Evolutionary conservation across 805 yeast species (phyloP).

Genomic region (Ogataea minuta): DNA sequence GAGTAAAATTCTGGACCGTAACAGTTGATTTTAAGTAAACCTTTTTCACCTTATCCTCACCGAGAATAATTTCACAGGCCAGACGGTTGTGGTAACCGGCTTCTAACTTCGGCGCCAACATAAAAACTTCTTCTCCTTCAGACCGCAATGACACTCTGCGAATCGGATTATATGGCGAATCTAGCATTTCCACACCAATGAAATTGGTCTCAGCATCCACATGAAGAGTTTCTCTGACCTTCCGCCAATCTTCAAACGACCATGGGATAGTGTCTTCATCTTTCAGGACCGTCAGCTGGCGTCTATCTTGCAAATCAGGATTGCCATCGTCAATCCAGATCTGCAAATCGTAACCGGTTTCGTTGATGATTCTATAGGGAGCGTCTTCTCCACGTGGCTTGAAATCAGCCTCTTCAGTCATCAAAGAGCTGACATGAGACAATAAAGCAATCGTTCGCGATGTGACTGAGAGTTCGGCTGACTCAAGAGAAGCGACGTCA

Average conservation of each 20-base stretch:
- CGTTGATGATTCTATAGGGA: slow-evolving; percentile 78
- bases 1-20: slow-evolving; percentile 63
- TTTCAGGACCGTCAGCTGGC: slow-evolving; percentile 38
- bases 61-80: slow-evolving; percentile 65
- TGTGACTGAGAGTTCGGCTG: slow-evolving; percentile 79
- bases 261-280: slow-evolving; percentile 62
- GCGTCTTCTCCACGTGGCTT: slow-evolving; percentile 74
- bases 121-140: slow-evolving; percentile 80
- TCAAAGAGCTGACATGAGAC: slow-evolving; percentile 61
- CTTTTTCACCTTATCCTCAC: slow-evolving; percentile 74
- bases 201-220: slow-evolving; percentile 60
- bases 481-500: slow-evolving; percentile 70
- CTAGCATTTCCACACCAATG: slow-evolving; percentile 61
- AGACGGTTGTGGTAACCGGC: slow-evolving; percentile 64
- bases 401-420: slow-evolving; percentile 51
- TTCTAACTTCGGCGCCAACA: slow-evolving; percentile 55
- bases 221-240: slow-evolving; percentile 74
- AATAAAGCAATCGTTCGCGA: slow-evolving; percentile 76
- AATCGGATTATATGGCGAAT: slow-evolving; percentile 53
- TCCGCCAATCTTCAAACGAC: slow-evolving; percentile 95
- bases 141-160: slow-evolving; percentile 63
- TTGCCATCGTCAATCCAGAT: slow-evolving; percentile 69
- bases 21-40: slow-evolving; percentile 78
- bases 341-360: slow-evolving; percentile 79
- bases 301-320: slow-evolving; percentile 24